These are phyloP conservation scores for Gaertneriomyces sp. DNA, from an alignment of 192 early-diverging fungal species.

Conservation along the genomic window DNA sequence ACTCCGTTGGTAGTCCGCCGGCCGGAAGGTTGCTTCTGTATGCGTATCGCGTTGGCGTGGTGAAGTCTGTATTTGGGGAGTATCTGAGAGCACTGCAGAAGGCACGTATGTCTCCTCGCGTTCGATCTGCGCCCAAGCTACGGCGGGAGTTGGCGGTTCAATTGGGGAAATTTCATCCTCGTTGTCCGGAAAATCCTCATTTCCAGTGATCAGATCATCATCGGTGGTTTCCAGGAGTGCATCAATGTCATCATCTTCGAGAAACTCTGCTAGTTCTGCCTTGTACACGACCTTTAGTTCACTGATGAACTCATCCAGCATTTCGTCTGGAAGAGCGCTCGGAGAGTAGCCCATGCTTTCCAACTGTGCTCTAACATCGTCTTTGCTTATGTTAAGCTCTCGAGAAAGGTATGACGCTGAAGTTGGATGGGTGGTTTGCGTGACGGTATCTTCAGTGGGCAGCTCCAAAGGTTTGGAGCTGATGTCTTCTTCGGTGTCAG, in stretches of 20 bases:
- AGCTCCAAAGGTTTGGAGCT: too few relatives aligned
- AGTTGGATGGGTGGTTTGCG: too few relatives aligned
- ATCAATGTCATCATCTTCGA: slow-evolving; percentile 18
- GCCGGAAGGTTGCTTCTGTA: too few relatives aligned
- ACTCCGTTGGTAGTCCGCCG: neutral
- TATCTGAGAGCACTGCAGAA: neutral
- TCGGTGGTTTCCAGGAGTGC: slow-evolving; percentile 1
- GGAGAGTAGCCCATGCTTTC: slow-evolving; percentile 29
- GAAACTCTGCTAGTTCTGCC: slow-evolving; percentile 18
- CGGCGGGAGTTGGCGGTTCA: neutral
- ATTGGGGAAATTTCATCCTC: slow-evolving; percentile 3
- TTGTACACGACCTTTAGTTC: slow-evolving; percentile 28
- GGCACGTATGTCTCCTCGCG: slow-evolving; percentile 2
- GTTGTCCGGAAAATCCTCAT: slow-evolving; percentile 5
- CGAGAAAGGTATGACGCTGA: too few relatives aligned
- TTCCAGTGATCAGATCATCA: neutral
- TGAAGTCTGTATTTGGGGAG: neutral
- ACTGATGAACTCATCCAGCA: slow-evolving; percentile 34
- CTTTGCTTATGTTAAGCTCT: slow-evolving; percentile 14
- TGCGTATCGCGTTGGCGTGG: neutral
- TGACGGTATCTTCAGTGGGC: too few relatives aligned
- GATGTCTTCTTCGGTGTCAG: too few relatives aligned
- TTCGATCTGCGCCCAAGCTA: neutral
- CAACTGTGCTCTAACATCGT: slow-evolving; percentile 27
- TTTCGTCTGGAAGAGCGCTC: slow-evolving; percentile 23